Conservation (phyloP, 2,329 filamentous ascomycete genomes). For the Sporothrix luriei region DNA sequence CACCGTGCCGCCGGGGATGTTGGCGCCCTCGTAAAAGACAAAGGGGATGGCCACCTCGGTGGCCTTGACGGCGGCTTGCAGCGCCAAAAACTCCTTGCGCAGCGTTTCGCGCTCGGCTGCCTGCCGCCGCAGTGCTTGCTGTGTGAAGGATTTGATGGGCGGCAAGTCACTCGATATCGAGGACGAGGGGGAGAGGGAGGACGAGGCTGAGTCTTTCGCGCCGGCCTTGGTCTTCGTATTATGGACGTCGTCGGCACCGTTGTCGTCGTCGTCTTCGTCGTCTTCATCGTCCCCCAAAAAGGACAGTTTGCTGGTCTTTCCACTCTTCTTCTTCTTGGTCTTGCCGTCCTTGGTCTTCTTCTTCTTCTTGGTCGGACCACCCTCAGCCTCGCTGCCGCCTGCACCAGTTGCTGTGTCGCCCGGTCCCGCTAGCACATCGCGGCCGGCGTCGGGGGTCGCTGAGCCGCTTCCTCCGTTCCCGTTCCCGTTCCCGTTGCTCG, state of each 20-base stretch:
- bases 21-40: conserved; percentile 94
- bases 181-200: conserved; percentile 45
- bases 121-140: conserved; percentile 68
- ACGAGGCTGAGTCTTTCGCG: neutral
- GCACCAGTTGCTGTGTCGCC: conserved; percentile 43
- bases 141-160: conserved; percentile 63
- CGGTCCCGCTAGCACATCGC: conserved; percentile 38
- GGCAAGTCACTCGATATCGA: conserved; percentile 66
- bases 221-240: conserved; percentile 37
- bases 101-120: conserved; percentile 72
- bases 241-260: conserved; percentile 21
- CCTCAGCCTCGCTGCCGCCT: conserved; percentile 42
- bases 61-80: conserved; percentile 84
- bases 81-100: conserved; percentile 75
- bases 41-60: conserved; percentile 92
- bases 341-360: conserved; percentile 50
- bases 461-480: neutral
- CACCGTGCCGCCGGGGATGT: conserved; percentile 80
- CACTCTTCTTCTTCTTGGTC: conserved; percentile 50
- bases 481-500: conserved; percentile 35
- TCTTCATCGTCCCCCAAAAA: conserved; percentile 56
- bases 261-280: conserved; percentile 25
- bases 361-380: conserved; percentile 46
- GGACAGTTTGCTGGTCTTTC: conserved; percentile 55
- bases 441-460: conserved; percentile 39